phyloP scores from a whole-genome alignment of 2,329 filamentous ascomycete species.

The Teratosphaeria epicoccoides region DNA sequence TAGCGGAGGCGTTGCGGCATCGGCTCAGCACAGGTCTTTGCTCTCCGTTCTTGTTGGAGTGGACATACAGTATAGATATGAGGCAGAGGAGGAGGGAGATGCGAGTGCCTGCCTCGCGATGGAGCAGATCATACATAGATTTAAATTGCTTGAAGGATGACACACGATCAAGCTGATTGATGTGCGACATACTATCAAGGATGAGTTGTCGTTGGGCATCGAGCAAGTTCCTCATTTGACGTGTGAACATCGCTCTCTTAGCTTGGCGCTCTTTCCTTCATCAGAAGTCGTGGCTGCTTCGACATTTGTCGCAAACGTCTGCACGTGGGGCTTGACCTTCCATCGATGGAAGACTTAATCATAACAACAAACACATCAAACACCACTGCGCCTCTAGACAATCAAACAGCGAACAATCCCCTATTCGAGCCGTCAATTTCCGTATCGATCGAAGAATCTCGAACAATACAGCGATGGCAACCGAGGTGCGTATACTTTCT shows the following conservation, averaged over 20 bases:
- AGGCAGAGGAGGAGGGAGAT: neutral
- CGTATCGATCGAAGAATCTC: neutral
- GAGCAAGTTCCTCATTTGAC: neutral
- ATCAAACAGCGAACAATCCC: neutral
- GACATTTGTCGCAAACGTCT: neutral
- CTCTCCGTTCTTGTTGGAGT: neutral
- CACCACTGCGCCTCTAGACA: neutral
- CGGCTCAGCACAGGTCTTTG: neutral
- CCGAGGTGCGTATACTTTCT: conserved; percentile 9
- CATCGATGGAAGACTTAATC: neutral
- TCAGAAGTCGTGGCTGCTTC: neutral
- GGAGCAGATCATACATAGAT: no score
- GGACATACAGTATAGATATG: neutral
- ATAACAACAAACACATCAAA: neutral
- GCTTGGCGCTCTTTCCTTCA: neutral
- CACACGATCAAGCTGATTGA: neutral
- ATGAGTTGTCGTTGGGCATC: neutral
- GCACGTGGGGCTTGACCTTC: neutral
- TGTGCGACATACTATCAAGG: neutral
- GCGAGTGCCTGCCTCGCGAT: no score
- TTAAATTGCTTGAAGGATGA: no score
- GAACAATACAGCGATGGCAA: conserved; percentile 8
- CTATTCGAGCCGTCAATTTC: neutral
- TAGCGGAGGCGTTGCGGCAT: neutral
- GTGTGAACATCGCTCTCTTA: neutral